Evolutionary conservation across 2,329 filamentous ascomycete genomes (phyloP).

Genomic region (Xenoacremonium recifei): DNA sequence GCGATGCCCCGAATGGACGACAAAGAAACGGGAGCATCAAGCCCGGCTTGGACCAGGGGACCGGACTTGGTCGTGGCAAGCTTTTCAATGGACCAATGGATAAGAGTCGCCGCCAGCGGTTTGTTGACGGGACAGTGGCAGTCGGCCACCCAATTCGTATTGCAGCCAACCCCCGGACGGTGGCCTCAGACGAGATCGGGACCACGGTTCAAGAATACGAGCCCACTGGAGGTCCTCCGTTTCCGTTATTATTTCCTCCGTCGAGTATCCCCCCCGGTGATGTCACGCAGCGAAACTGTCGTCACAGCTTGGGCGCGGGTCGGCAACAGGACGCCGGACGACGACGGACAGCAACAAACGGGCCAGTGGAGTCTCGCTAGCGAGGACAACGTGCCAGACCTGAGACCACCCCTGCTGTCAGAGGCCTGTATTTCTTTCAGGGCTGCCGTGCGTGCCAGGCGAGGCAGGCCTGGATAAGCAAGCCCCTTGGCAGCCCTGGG

Average conservation of each 20-base stretch:
- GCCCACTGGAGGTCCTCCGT: background rate
- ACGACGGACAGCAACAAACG: background rate
- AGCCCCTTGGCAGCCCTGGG: background rate
- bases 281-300: background rate
- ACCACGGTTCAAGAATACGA: background rate
- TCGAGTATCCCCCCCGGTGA: no score
- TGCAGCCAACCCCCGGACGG: background rate
- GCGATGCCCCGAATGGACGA: no score
- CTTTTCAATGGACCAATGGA: background rate
- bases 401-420: background rate
- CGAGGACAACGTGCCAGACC: background rate
- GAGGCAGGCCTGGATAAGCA: background rate
- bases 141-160: background rate
- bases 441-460: no score
- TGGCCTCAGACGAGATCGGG: background rate
- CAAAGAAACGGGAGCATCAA: background rate
- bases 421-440: no score
- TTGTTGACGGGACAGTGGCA: background rate
- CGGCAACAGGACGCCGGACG: background rate
- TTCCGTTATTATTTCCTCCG: background rate
- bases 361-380: background rate
- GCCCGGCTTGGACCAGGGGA: no score
- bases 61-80: no score
- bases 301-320: background rate
- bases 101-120: background rate